Percentiles rank a stretch among this genome's conserved stretches.
phyloP scores from a whole-genome alignment of 2,329 filamentous ascomycete genomes.

The Monosporascus sp. region DNA sequence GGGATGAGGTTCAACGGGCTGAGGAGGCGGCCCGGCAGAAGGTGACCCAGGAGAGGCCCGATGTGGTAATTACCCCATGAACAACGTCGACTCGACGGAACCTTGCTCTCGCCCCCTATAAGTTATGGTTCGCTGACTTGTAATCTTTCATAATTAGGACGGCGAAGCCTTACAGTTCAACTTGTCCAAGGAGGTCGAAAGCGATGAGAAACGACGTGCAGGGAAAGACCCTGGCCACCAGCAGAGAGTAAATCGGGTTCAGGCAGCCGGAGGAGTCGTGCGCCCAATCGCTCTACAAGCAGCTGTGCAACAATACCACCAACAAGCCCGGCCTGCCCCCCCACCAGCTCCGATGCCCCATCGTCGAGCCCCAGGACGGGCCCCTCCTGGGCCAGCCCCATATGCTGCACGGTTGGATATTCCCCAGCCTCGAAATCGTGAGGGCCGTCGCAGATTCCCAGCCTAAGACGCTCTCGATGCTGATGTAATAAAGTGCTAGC shows the following conservation, averaged over 20 bases:
- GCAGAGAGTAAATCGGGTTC: neutral
- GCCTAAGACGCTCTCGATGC: neutral
- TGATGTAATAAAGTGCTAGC: neutral
- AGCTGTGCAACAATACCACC: too few relatives aligned
- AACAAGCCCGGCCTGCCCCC: too few relatives aligned
- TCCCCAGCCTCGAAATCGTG: neutral
- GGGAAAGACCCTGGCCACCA: neutral
- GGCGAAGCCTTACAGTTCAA: slow-evolving; percentile 53
- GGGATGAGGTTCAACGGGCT: slow-evolving; percentile 57
- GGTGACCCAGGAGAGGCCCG: slow-evolving; percentile 53
- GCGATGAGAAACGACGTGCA: slow-evolving; percentile 33
- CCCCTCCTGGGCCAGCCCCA: too few relatives aligned
- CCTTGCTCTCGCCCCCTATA: neutral
- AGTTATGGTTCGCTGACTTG: neutral
- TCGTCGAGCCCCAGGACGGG: too few relatives aligned
- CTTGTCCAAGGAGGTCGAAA: slow-evolving; percentile 47
- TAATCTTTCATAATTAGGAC: slow-evolving; percentile 17
- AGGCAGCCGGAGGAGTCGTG: neutral
- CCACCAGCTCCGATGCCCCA: too few relatives aligned
- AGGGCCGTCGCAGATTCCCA: neutral
- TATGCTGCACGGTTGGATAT: neutral
- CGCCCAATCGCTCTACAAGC: too few relatives aligned
- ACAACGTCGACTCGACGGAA: neutral
- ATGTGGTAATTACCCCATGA: slow-evolving; percentile 34
- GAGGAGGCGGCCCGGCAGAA: slow-evolving; percentile 52